These are phyloP conservation scores for Hypoxylon fuscum DNA, from an alignment of 495 filamentous ascomycete species.

Conservation along the genomic window DNA sequence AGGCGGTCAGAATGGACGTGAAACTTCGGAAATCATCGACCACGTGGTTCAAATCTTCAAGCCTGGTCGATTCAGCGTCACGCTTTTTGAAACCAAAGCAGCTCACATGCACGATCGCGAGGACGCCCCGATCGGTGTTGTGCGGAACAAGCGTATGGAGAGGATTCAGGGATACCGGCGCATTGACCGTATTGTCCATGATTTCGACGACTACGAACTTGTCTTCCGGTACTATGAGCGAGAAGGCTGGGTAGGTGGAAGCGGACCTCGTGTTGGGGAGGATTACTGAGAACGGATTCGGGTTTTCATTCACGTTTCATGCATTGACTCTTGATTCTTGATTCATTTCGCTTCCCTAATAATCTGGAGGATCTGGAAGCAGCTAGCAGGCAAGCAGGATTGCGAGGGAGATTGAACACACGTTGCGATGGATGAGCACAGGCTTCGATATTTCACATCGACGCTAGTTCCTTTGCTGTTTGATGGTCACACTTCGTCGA, in stretches of 20 bases:
- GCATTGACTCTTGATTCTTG: slow-evolving; percentile 13
- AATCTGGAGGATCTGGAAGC: slow-evolving; percentile 1
- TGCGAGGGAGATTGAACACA: slow-evolving; percentile 6
- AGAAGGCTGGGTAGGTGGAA: slow-evolving; percentile 83
- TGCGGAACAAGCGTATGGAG: slow-evolving; percentile 76
- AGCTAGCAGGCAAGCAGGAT: slow-evolving; percentile 16
- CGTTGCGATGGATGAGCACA: not conserved
- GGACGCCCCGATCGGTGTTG: slow-evolving; percentile 48
- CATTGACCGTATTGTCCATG: slow-evolving; percentile 95
- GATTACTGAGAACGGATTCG: slow-evolving; percentile 30
- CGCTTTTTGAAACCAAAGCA: slow-evolving; percentile 90
- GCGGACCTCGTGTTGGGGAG: slow-evolving; percentile 75
- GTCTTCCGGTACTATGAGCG: slow-evolving; percentile 97
- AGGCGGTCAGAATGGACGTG: slow-evolving; percentile 84
- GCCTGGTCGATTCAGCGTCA: slow-evolving; percentile 95
- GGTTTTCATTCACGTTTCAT: not conserved
- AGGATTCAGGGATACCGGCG: slow-evolving; percentile 85
- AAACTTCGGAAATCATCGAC: slow-evolving; percentile 88
- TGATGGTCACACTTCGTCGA: not conserved
- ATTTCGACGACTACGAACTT: slow-evolving; percentile 96
- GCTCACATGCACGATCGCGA: slow-evolving; percentile 53
- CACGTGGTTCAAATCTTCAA: slow-evolving; percentile 96
- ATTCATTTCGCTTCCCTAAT: slow-evolving; percentile 18
- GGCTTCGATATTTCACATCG: slow-evolving; percentile 12
- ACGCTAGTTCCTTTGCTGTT: not conserved